A percentile compares a stretch with the other conserved stretches of the same genome.
phyloP scores from a whole-genome alignment of 2,329 filamentous ascomycete genomes.

The Albophoma yamanashiensis region DNA sequence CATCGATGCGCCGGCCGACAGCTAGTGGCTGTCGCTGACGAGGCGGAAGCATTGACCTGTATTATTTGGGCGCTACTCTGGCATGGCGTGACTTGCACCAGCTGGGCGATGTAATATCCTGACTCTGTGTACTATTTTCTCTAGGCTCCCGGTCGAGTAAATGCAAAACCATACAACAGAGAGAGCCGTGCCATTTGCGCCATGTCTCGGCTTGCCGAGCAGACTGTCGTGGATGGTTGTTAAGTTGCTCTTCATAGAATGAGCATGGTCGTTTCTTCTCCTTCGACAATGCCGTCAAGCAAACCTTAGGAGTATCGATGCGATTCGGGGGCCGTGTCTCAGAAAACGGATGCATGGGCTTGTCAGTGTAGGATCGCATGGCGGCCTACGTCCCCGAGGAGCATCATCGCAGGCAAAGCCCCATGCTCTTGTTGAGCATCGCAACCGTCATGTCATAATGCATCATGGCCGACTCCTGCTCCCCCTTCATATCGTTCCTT shows the following conservation, averaged over 20 bases:
- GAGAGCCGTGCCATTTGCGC: neutral
- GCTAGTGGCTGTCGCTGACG: slow-evolving; percentile 7
- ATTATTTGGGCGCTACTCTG: neutral
- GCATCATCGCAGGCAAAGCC: slow-evolving; percentile 46
- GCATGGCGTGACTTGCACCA: neutral
- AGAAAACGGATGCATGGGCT: neutral
- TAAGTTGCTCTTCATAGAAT: neutral
- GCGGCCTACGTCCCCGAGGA: neutral
- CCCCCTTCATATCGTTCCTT: slow-evolving; percentile 9
- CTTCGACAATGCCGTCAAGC: neutral
- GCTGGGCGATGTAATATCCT: neutral
- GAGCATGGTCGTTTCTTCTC: neutral
- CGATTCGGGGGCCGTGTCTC: neutral
- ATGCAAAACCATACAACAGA: neutral
- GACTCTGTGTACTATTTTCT: neutral
- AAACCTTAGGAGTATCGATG: neutral
- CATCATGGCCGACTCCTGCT: slow-evolving; percentile 29
- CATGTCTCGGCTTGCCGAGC: neutral
- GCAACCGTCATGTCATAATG: slow-evolving; percentile 60
- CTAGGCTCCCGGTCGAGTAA: neutral
- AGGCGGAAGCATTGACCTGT: neutral
- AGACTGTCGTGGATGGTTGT: neutral
- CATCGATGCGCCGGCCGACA: slow-evolving; percentile 24
- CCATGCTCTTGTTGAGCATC: slow-evolving; percentile 67
- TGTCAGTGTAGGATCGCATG: neutral